Evolutionary conservation across 2,329 filamentous ascomycete genomes (phyloP).

Genomic region (Harringtonia lauricola): DNA sequence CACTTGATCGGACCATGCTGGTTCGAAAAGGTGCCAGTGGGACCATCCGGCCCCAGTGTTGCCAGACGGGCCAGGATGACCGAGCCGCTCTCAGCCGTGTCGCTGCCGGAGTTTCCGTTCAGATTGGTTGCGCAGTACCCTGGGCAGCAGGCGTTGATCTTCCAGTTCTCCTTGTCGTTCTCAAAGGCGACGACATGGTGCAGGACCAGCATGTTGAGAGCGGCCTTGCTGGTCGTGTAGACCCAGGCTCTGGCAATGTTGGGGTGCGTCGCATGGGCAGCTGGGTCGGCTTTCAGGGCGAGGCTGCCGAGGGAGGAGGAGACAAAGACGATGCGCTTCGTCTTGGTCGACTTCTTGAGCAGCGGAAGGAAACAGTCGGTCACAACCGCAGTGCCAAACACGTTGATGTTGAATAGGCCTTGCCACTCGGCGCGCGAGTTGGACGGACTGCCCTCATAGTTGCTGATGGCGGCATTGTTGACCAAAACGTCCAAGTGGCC

Average conservation of each 20-base stretch:
- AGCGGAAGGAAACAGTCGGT: conserved; percentile 22
- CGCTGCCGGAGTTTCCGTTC: conserved; percentile 9
- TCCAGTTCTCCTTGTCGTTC: conserved; percentile 16
- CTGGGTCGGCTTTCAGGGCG: conserved; percentile 10
- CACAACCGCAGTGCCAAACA: conserved; percentile 17
- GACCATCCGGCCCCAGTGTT: conserved; percentile 17
- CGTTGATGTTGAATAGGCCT: conserved; percentile 10
- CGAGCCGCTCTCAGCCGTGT: conserved; percentile 17
- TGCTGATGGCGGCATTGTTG: conserved; percentile 19
- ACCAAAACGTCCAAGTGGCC: conserved; percentile 22
- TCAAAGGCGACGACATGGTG: conserved; percentile 20
- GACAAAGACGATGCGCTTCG: conserved; percentile 16
- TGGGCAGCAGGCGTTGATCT: conserved; percentile 25
- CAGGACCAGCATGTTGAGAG: conserved; percentile 18
- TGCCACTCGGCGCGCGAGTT: not conserved
- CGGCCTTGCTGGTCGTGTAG: conserved; percentile 17
- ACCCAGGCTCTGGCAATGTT: conserved; percentile 8
- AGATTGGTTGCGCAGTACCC: conserved; percentile 23
- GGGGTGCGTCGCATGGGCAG: conserved; percentile 1
- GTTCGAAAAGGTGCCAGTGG: conserved; percentile 18
- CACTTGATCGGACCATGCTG: conserved; percentile 12
- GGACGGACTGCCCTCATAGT: not conserved
- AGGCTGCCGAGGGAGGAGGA: conserved; percentile 15
- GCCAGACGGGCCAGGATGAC: conserved; percentile 20
- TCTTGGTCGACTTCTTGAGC: conserved; percentile 16